These are phyloP conservation scores for Coniferiporia sulphurascens DNA, from an alignment of 1,284 basidiomycete genomes.

Conservation along the genomic window DNA sequence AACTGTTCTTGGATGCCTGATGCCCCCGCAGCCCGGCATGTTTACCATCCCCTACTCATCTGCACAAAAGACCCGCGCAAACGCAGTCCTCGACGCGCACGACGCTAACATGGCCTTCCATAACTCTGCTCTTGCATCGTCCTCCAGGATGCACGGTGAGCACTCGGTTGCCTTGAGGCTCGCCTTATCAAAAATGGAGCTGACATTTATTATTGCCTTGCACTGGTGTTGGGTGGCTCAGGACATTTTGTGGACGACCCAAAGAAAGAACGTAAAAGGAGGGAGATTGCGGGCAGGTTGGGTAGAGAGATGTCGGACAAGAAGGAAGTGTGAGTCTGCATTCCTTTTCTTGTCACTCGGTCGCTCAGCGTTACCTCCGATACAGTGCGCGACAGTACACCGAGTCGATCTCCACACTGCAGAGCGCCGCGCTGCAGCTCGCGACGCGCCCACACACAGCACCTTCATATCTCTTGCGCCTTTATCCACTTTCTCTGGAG, in stretches of 20 bases:
- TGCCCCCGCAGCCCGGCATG: conserved; percentile 48
- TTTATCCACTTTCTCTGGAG: conserved; percentile 68
- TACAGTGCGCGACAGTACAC: conserved; percentile 46
- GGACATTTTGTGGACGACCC: conserved; percentile 32
- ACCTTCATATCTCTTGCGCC: conserved; percentile 58
- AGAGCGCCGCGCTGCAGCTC: conserved; percentile 51
- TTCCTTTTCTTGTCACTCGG: neutral
- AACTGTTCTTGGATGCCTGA: neutral
- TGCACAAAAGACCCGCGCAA: conserved; percentile 35
- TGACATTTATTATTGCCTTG: neutral
- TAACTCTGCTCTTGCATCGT: conserved; percentile 11
- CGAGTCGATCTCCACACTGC: conserved; percentile 52
- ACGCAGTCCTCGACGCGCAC: conserved; percentile 13
- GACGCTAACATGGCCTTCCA: conserved; percentile 20
- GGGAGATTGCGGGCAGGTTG: conserved; percentile 60
- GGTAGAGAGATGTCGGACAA: conserved; percentile 67
- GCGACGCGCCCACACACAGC: conserved; percentile 60
- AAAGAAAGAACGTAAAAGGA: conserved; percentile 57
- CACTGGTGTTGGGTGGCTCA: neutral
- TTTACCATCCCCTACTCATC: conserved; percentile 44
- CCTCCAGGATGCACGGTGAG: conserved; percentile 17
- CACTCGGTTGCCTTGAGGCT: neutral
- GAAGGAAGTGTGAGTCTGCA: conserved; percentile 60
- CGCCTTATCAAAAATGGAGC: neutral
- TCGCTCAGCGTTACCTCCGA: conserved; percentile 3